Evolutionary conservation across 2,329 filamentous ascomycete species (phyloP).

Genomic region (Aspergillus persii): DNA sequence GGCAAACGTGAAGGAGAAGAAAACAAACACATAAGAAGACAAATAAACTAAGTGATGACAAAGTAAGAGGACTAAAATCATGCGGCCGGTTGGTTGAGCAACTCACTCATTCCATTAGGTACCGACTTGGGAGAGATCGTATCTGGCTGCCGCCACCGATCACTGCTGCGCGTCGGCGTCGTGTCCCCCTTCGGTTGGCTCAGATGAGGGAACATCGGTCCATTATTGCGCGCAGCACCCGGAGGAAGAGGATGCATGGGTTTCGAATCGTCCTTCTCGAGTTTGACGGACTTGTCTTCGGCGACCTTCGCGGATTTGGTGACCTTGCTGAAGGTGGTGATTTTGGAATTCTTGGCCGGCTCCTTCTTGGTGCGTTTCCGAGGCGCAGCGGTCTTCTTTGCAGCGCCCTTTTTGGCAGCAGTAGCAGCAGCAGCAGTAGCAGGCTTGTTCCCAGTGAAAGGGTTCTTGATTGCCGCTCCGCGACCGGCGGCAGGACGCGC

Average conservation of each 20-base stretch:
- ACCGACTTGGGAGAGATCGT: conserved; percentile 25
- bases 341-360: conserved; percentile 25
- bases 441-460: conserved; percentile 22
- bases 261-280: conserved; percentile 28
- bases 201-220: conserved; percentile 30
- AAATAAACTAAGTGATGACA: conserved; percentile 4
- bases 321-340: conserved; percentile 34
- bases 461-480: conserved; percentile 26
- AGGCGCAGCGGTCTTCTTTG: conserved; percentile 20
- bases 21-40: conserved; percentile 7
- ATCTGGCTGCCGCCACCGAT: conserved; percentile 16
- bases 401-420: conserved; percentile 15
- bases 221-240: conserved; percentile 37
- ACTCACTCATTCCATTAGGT: conserved; percentile 23
- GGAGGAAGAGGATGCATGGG: conserved; percentile 37
- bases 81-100: conserved; percentile 18
- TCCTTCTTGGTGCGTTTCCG: conserved; percentile 25
- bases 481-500: conserved; percentile 27
- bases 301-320: conserved; percentile 29
- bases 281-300: conserved; percentile 24
- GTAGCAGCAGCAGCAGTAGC: background rate
- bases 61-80: conserved; percentile 4
- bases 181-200: conserved; percentile 16
- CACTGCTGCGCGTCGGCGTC: conserved; percentile 1
- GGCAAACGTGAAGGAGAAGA: conserved; percentile 2